Evolutionary conservation across 257 asterid species (phyloP), one percentile per base, ranked within the genome.

Genomic region (Nicotiana undulata): DNA sequence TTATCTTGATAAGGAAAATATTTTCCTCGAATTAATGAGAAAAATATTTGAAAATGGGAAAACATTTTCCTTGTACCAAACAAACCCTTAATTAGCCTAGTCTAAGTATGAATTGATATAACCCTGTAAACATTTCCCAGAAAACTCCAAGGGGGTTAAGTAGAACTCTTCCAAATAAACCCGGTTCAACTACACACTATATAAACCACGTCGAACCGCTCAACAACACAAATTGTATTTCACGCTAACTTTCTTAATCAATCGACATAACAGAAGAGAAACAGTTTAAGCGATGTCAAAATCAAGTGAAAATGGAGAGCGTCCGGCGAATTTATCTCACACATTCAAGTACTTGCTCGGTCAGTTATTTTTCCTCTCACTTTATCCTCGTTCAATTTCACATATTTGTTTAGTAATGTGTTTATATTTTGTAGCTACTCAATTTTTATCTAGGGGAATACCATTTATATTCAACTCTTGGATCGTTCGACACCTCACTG

Each of bases 401-500:
- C 56, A 58, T 56, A 2, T 24, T n/a, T 81, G 80, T 28, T 63
- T 10, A 16, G 78, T 44, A 13, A 6, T 83, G 66, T 82, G 65
- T 68, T 65, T 76, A 17, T 29, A 26, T 84, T 72, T 72, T 88
- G 83, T 82, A 96, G 98, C 98, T 58, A 94, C 98, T 18, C 99
- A 96, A 89, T 90, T 96, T 72, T 85, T 94, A 82, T 90, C 98
- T 1, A 90, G 99, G 86, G 98, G 97, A 85, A 94, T 96, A 75
- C 98, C 98, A 0, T 96, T 94, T 90, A 82, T 96, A 58, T 92
- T 96, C 93, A 96, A 94, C 84, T 89, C 97, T 17, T 94, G 98
- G 99, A 90, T 94, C 61, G 93, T 96, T 75, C 88, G 98, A 59
- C 98, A 90, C 86, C 92, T 94, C 76, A 82, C 91, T 1, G 95